These are phyloP conservation scores for Aspergillus homomorphus DNA, from an alignment of 495 filamentous ascomycete species.

Conservation along the genomic window DNA sequence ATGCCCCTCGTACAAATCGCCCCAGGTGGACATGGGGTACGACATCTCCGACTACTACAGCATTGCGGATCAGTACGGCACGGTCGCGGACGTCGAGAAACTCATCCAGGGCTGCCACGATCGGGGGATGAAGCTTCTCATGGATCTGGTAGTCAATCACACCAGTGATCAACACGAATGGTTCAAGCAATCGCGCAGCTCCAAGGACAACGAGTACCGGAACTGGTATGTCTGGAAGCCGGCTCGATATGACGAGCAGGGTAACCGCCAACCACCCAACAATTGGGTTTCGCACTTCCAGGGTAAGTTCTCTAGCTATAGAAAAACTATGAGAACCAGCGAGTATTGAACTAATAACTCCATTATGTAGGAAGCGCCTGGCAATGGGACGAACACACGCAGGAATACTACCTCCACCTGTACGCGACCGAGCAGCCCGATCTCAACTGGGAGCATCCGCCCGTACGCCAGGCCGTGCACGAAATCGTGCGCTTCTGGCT, in stretches of 20 bases:
- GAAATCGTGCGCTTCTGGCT: constrained; percentile 72
- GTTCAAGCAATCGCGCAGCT: constrained; percentile 66
- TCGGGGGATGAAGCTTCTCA: constrained; percentile 65
- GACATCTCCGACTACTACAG: constrained; percentile 67
- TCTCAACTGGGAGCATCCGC: constrained; percentile 70
- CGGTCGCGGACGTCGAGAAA: constrained; percentile 61
- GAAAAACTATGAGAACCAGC: no score
- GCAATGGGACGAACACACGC: constrained; percentile 61
- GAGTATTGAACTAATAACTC: neutral
- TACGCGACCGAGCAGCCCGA: constrained; percentile 66
- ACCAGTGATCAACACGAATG: constrained; percentile 75
- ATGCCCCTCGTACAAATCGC: constrained; percentile 64
- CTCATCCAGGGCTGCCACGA: constrained; percentile 54
- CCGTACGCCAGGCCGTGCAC: constrained; percentile 60
- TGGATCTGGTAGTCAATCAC: constrained; percentile 77
- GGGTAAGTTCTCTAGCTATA: constrained; percentile 28
- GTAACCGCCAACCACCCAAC: constrained; percentile 62
- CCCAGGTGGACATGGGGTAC: constrained; percentile 61
- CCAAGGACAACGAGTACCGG: constrained; percentile 55
- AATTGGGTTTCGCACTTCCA: constrained; percentile 65
- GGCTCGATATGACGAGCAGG: constrained; percentile 53
- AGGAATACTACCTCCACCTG: constrained; percentile 70
- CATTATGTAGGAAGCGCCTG: constrained; percentile 51
- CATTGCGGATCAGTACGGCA: constrained; percentile 60
- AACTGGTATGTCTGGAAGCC: constrained; percentile 76